These are phyloP conservation scores for Fusarium albosuccineum DNA, from an alignment of 2,329 filamentous ascomycete genomes.

Conservation along the genomic window DNA sequence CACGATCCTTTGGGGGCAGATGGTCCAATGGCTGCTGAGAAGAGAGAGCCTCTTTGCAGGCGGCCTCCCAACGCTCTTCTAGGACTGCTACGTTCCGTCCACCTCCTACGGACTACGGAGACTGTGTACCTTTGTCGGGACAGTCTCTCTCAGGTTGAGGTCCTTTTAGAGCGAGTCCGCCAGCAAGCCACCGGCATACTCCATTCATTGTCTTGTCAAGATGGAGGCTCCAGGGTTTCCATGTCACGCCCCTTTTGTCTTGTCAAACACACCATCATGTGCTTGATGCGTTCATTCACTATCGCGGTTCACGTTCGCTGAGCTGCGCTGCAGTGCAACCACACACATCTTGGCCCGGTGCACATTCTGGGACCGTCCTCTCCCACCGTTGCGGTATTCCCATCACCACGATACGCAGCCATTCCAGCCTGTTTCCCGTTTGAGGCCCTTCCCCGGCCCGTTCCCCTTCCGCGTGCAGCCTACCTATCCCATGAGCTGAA, in stretches of 20 bases:
- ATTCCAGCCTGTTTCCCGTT: slow-evolving; percentile 7
- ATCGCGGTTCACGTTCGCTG: not conserved
- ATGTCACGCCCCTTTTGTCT: not conserved
- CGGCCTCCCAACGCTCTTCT: slow-evolving; percentile 7
- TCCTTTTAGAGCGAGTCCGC: not conserved
- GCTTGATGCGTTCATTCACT: not conserved
- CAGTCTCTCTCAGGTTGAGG: too few relatives aligned
- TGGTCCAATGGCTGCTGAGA: not conserved
- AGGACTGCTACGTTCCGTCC: slow-evolving; percentile 15
- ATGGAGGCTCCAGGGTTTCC: not conserved
- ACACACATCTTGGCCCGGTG: slow-evolving; percentile 3
- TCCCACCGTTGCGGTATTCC: slow-evolving; percentile 25
- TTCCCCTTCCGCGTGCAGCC: not conserved
- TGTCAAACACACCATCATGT: slow-evolving; percentile 6
- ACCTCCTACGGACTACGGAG: not conserved
- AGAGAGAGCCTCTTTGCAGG: slow-evolving; percentile 10
- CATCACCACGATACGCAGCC: slow-evolving; percentile 12
- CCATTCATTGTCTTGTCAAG: not conserved
- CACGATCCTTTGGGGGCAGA: not conserved
- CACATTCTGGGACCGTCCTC: slow-evolving; percentile 3
- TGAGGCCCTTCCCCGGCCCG: slow-evolving; percentile 14
- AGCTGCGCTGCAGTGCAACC: slow-evolving; percentile 31
- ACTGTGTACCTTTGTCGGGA: not conserved
- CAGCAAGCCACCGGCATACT: slow-evolving; percentile 3
- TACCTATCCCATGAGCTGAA: slow-evolving; percentile 5